These are phyloP conservation scores for Cryptosporidium felis DNA, from an alignment of 169 alveolate genomes.

Conservation along the genomic window DNA sequence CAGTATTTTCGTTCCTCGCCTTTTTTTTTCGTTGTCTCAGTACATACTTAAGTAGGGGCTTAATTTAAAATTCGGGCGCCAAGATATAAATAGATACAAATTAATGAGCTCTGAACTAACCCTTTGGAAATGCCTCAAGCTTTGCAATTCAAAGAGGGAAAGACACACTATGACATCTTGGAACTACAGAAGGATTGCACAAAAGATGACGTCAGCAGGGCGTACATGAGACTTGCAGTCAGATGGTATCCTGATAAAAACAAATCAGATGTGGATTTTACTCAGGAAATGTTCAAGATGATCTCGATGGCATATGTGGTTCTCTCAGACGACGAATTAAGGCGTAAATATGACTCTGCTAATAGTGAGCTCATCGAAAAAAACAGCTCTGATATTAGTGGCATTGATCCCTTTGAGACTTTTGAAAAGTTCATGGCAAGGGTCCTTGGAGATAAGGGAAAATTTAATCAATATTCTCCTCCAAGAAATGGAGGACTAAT, in stretches of 20 bases:
- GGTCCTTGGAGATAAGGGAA: constrained; percentile 4
- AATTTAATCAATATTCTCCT: neutral
- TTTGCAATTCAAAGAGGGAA: neutral
- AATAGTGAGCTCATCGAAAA: neutral
- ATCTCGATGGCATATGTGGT: constrained; percentile 17
- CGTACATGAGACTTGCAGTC: constrained; percentile 28
- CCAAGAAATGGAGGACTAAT: constrained; percentile 3
- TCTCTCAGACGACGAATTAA: constrained; percentile 16
- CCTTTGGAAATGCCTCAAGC: constrained; percentile 6
- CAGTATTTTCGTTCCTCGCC: too few species aligned
- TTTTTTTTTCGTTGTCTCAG: too few species aligned
- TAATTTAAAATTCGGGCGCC: constrained; percentile 21
- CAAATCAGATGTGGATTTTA: neutral
- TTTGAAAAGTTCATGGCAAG: constrained; percentile 5
- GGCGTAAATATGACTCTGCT: constrained; percentile 10
- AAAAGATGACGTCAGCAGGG: constrained; percentile 27
- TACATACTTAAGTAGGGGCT: too few species aligned
- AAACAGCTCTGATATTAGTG: constrained; percentile 4
- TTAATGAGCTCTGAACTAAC: neutral
- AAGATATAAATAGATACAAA: neutral
- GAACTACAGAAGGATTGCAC: constrained; percentile 12
- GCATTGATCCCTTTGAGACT: neutral
- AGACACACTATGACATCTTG: constrained; percentile 22
- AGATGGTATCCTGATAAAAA: constrained; percentile 31
- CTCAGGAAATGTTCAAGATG: neutral